phyloP scores from a whole-genome alignment of 441 rosid genomes.

The Capsella rubella region DNA sequence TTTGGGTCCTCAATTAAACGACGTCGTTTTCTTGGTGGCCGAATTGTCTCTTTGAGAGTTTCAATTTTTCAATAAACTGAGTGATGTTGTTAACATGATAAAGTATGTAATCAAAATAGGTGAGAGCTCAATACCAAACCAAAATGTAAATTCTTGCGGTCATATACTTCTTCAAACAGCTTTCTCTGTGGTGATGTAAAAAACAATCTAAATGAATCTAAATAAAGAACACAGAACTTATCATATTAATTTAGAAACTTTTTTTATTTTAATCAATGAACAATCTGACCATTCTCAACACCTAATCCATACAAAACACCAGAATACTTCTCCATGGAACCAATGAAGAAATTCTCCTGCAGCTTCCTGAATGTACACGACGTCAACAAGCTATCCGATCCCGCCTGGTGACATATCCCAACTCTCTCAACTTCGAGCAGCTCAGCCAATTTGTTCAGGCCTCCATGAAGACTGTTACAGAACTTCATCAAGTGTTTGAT shows the following conservation, averaged over 20 bases:
- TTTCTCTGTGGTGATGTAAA: not conserved
- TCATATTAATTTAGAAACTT: not conserved
- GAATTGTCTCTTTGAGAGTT: no score
- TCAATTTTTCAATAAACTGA: no score
- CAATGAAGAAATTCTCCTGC: constrained; percentile 52
- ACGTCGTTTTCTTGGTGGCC: no score
- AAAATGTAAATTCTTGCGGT: not conserved
- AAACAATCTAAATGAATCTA: not conserved
- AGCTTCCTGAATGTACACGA: constrained; percentile 53
- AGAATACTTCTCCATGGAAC: constrained; percentile 53
- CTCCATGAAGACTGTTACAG: constrained; percentile 58
- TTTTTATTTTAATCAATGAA: not conserved
- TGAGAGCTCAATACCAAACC: not conserved
- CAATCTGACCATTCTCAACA: constrained; percentile 59
- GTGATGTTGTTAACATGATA: no score
- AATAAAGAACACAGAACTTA: not conserved
- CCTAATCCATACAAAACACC: constrained; percentile 66
- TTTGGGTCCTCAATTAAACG: no score
- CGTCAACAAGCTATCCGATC: constrained; percentile 63
- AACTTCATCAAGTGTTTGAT: constrained; percentile 62
- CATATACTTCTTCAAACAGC: not conserved
- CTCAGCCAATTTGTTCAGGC: constrained; percentile 58
- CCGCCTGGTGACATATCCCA: constrained; percentile 59
- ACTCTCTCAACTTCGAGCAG: constrained; percentile 56
- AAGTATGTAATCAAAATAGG: no score